These are phyloP conservation scores for Zalaria sp. DNA, from an alignment of 2,329 filamentous ascomycete genomes.

Conservation along the genomic window DNA sequence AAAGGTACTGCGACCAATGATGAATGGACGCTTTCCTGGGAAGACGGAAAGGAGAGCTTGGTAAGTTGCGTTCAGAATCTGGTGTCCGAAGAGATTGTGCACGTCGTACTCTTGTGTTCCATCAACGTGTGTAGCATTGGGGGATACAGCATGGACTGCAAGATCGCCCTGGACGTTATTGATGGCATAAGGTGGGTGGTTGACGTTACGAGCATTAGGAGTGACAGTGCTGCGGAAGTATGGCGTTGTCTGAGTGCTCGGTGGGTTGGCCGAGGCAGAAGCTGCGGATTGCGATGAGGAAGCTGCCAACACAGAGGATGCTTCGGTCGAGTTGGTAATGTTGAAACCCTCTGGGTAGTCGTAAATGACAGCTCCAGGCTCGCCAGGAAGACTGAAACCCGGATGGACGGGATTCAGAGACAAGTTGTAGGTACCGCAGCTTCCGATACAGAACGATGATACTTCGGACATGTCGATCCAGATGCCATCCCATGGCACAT, in stretches of 20 bases:
- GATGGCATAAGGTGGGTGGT: conserved; percentile 64
- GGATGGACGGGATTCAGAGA: conserved; percentile 56
- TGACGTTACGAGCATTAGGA: conserved; percentile 49
- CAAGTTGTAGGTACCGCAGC: conserved; percentile 52
- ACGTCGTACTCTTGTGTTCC: conserved; percentile 63
- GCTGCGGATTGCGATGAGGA: conserved; percentile 35
- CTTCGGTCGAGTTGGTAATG: conserved; percentile 53
- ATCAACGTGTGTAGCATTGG: conserved; percentile 64
- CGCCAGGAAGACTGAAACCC: conserved; percentile 50
- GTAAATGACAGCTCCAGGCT: conserved; percentile 44
- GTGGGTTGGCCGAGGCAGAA: conserved; percentile 9
- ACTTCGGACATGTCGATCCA: conserved; percentile 52
- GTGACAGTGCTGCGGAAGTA: conserved; percentile 49
- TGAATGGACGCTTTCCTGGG: conserved; percentile 61
- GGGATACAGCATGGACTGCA: conserved; percentile 56
- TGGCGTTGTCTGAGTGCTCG: conserved; percentile 17
- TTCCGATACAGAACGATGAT: conserved; percentile 54
- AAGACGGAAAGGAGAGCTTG: conserved; percentile 50
- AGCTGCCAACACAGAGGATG: conserved; percentile 42
- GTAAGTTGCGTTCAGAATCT: conserved; percentile 66
- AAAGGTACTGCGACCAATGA: conserved; percentile 74
- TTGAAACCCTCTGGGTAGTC: conserved; percentile 58
- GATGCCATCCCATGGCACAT: conserved; percentile 37
- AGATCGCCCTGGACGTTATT: conserved; percentile 62
- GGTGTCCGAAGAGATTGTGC: conserved; percentile 65